Evolutionary conservation across 2,329 filamentous ascomycete genomes (phyloP).

Genomic region (Colletotrichum sp.): DNA sequence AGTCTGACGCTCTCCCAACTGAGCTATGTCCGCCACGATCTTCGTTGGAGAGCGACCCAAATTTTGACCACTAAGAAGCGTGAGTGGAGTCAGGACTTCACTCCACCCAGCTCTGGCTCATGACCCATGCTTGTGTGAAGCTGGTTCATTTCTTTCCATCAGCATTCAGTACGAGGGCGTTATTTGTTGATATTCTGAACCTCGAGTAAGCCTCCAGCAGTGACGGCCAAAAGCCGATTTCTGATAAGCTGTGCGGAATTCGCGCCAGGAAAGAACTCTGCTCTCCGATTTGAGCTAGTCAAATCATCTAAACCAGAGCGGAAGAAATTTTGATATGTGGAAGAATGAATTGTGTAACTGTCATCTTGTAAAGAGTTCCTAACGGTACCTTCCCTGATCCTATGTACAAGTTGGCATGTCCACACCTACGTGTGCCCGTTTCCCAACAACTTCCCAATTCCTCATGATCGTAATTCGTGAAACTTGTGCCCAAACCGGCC

Average conservation of each 20-base stretch:
- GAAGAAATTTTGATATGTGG: background rate
- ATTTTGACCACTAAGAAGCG: background rate
- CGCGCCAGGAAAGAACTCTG: background rate
- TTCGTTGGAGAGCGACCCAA: fast-evolving
- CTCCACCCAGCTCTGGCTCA: background rate
- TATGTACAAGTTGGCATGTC: background rate
- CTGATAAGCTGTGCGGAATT: background rate
- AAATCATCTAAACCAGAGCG: background rate
- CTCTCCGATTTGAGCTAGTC: background rate
- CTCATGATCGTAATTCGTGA: background rate
- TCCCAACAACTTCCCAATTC: background rate
- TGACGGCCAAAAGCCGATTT: background rate
- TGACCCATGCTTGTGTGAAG: background rate
- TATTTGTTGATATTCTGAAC: background rate
- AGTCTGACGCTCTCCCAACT: conserved; percentile 23
- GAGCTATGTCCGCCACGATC: conserved; percentile 18
- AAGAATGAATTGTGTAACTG: background rate
- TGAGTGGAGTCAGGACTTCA: background rate
- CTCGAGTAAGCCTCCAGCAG: background rate
- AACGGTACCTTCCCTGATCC: background rate
- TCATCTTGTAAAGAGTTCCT: background rate
- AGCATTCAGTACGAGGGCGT: background rate
- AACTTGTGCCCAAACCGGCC: background rate
- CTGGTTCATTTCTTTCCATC: background rate
- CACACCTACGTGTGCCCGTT: background rate